Conservation (phyloP, 1,284 basidiomycete genomes). For the Melampsora abietis-canadensis region DNA sequence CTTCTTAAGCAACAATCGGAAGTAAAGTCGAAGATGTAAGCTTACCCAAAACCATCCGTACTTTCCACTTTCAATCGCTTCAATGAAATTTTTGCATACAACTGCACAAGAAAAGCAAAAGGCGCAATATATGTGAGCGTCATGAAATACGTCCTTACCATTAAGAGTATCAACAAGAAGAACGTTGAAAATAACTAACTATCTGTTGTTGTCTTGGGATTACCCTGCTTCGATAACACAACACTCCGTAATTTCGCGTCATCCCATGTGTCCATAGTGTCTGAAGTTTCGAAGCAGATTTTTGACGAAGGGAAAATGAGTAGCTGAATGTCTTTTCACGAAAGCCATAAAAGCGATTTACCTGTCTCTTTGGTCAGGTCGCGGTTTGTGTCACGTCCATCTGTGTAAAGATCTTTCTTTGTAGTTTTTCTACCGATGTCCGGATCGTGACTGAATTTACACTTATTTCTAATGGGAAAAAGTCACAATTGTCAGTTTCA, state of each 20-base stretch:
- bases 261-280: constrained; percentile 98
- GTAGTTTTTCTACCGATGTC: constrained; percentile 86
- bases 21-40: not conserved
- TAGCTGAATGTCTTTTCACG: constrained; percentile 12
- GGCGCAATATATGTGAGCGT: constrained; percentile 1
- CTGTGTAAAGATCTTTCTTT: constrained; percentile 94
- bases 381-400: constrained; percentile 67
- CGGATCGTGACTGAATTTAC: constrained; percentile 91
- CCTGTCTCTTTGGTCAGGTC: constrained; percentile 63
- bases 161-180: not conserved
- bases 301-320: constrained; percentile 19
- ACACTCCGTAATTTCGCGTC: constrained; percentile 85
- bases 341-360: constrained; percentile 54
- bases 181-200: constrained; percentile 57
- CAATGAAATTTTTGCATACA: constrained; percentile 94
- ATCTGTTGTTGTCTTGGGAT: constrained; percentile 87
- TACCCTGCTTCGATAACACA: constrained; percentile 81
- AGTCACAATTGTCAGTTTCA: not conserved
- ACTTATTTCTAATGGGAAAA: constrained; percentile 62
- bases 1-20: not conserved
- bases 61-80: constrained; percentile 91
- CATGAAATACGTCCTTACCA: constrained; percentile 42
- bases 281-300: constrained; percentile 54
- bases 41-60: constrained; percentile 80
- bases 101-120: constrained; percentile 61